A percentile compares a stretch with the other conserved stretches of the same genome.
These are phyloP conservation scores for Ilyonectria robusta DNA, from an alignment of 2,329 filamentous ascomycete genomes.

Conservation along the genomic window DNA sequence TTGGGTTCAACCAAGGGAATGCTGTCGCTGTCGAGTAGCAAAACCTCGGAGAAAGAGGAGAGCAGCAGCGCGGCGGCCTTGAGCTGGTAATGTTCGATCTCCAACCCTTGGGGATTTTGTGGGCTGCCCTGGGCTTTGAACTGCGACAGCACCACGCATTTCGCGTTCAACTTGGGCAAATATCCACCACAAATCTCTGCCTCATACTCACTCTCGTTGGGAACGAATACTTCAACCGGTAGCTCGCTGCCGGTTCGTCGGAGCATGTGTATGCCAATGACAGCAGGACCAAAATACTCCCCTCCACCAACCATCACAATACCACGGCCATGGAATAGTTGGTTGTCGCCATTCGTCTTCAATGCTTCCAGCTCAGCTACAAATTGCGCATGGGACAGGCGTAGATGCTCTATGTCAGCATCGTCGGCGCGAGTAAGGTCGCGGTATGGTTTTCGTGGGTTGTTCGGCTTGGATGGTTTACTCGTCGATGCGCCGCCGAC, in stretches of 20 bases:
- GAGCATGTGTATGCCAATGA: slow-evolving; percentile 32
- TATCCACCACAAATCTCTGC: slow-evolving; percentile 20
- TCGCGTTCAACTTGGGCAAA: slow-evolving; percentile 25
- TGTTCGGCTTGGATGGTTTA: slow-evolving; percentile 10
- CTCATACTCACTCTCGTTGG: slow-evolving; percentile 24
- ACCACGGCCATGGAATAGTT: slow-evolving; percentile 19
- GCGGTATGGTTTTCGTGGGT: slow-evolving; percentile 7
- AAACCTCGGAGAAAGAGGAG: slow-evolving; percentile 28
- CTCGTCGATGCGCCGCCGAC: slow-evolving; percentile 4
- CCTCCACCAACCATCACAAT: slow-evolving; percentile 32
- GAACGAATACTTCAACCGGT: slow-evolving; percentile 29
- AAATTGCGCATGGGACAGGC: slow-evolving; percentile 11
- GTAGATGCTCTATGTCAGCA: slow-evolving; percentile 16
- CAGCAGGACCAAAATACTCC: slow-evolving; percentile 30
- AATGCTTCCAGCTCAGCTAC: slow-evolving; percentile 11
- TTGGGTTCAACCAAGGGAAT: slow-evolving; percentile 26
- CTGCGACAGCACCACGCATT: slow-evolving; percentile 22
- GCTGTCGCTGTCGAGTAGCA: slow-evolving; percentile 31
- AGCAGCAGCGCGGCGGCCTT: slow-evolving; percentile 24
- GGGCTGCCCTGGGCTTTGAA: background rate
- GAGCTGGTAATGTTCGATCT: slow-evolving; percentile 28
- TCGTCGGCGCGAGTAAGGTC: slow-evolving; percentile 11
- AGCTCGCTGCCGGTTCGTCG: slow-evolving; percentile 24
- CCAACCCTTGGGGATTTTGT: background rate
- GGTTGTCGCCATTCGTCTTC: background rate